These are phyloP conservation scores for Linderniella brevidens DNA, from an alignment of 257 asterid species.

Conservation along the genomic window DNA sequence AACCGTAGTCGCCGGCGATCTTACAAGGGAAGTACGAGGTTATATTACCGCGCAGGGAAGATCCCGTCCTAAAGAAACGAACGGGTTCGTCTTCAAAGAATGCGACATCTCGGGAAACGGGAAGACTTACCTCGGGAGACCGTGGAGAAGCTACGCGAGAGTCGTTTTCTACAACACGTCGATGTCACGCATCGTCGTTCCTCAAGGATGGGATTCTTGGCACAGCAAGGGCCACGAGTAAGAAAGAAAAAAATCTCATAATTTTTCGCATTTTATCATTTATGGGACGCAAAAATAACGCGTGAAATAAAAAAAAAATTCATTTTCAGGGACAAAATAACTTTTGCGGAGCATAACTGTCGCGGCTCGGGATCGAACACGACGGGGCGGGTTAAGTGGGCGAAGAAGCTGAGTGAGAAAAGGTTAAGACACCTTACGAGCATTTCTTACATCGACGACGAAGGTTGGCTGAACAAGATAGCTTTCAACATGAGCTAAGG, in stretches of 20 bases:
- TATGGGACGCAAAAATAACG: not conserved
- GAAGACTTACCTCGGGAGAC: constrained; percentile 33
- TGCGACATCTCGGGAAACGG: constrained; percentile 29
- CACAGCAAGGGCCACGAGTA: constrained; percentile 28
- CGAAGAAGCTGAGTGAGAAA: constrained; percentile 12
- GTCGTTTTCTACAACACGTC: constrained; percentile 42
- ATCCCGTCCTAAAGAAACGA: constrained; percentile 9
- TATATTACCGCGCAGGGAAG: constrained; percentile 70
- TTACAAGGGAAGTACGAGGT: constrained; percentile 21
- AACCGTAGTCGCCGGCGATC: constrained; percentile 21
- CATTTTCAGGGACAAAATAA: constrained; percentile 24
- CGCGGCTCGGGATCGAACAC: constrained; percentile 37
- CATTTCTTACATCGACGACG: constrained; percentile 37
- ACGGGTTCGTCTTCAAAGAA: constrained; percentile 33
- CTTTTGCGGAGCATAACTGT: constrained; percentile 40
- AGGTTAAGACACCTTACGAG: constrained; percentile 15
- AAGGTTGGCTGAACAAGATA: constrained; percentile 34
- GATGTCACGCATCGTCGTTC: constrained; percentile 31
- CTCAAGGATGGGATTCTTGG: constrained; percentile 66
- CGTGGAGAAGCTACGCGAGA: constrained; percentile 60
- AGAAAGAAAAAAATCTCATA: constrained; percentile 8
- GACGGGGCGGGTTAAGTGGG: constrained; percentile 44
- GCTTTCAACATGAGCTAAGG: constrained; percentile 2
- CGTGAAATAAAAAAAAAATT: not conserved
- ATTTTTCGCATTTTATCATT: not conserved